Conservation (phyloP, 345 rosid species). For the Pseudoturritis turrita region DNA sequence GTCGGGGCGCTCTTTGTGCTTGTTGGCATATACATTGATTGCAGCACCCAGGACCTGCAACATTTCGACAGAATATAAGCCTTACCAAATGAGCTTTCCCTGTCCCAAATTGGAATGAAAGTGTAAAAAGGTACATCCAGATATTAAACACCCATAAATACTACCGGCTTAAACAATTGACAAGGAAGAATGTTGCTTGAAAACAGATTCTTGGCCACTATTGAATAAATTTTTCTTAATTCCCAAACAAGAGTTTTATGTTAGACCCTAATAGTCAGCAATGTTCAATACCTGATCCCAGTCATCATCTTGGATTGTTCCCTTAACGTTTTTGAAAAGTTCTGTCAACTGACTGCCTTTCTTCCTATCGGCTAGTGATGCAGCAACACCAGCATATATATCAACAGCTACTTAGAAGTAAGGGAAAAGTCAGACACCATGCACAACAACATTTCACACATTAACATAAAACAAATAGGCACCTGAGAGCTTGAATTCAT, state of each 20-base stretch:
- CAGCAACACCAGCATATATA: slow-evolving; percentile 95
- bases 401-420: slow-evolving; percentile 64
- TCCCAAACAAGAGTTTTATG: neutral
- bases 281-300: slow-evolving; percentile 85
- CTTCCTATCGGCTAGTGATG: slow-evolving; percentile 91
- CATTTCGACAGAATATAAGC: slow-evolving; percentile 12
- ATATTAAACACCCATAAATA: neutral
- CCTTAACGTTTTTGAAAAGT: slow-evolving; percentile 85
- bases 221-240: neutral
- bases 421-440: slow-evolving; percentile 12
- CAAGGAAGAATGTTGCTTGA: neutral
- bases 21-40: slow-evolving; percentile 88
- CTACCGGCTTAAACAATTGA: neutral
- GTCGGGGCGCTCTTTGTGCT: slow-evolving; percentile 96
- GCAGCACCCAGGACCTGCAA: slow-evolving; percentile 92
- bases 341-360: slow-evolving; percentile 88
- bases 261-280: neutral
- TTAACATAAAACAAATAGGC: neutral
- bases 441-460: neutral
- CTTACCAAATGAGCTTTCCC: neutral
- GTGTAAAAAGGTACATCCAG: neutral
- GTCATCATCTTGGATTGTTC: slow-evolving; percentile 87
- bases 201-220: neutral
- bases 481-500: slow-evolving; percentile 92
- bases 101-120: neutral